Conservation (phyloP, 495 filamentous ascomycete species). For the Neurospora sublineolata region DNA sequence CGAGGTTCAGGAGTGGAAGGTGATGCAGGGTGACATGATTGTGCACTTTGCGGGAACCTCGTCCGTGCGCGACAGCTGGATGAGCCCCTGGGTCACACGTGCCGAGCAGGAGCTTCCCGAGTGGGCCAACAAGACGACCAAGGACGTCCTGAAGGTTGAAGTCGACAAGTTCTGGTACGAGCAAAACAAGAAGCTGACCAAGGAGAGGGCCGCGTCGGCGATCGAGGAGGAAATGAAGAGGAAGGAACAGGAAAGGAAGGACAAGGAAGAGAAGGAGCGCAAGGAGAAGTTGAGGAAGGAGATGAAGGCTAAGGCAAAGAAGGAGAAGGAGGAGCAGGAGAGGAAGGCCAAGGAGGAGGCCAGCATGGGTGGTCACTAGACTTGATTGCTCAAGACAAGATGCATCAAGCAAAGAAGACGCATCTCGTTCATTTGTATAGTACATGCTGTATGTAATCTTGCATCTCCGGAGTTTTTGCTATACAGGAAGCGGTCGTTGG, state of each 20-base stretch:
- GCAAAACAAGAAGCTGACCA: constrained; percentile 1
- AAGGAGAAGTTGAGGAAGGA: constrained; percentile 4
- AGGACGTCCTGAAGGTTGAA: constrained; percentile 2
- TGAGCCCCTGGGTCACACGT: constrained; percentile 15
- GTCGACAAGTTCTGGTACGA: constrained; percentile 9
- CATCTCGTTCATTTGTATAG: background rate
- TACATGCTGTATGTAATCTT: background rate
- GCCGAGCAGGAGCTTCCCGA: constrained; percentile 12
- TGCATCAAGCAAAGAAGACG: background rate
- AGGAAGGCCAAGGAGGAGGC: constrained; percentile 5
- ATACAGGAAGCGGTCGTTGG: background rate
- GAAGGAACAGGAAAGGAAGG: constrained; percentile 2
- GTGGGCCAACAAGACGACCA: constrained; percentile 14
- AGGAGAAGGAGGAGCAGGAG: constrained; percentile 3
- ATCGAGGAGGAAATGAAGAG: constrained; percentile 1
- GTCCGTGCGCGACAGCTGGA: constrained; percentile 17
- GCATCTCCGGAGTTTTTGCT: background rate
- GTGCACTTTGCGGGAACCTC: constrained; percentile 17
- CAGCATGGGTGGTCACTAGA: background rate
- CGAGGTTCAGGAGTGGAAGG: constrained; percentile 15
- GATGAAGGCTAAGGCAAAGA: background rate
- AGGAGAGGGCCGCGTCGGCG: constrained; percentile 1
- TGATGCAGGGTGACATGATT: constrained; percentile 18
- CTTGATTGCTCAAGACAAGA: background rate
- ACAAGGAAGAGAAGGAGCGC: constrained; percentile 3